phyloP scores from a whole-genome alignment of 345 rosid species.

The Eutrema heterophyllum region DNA sequence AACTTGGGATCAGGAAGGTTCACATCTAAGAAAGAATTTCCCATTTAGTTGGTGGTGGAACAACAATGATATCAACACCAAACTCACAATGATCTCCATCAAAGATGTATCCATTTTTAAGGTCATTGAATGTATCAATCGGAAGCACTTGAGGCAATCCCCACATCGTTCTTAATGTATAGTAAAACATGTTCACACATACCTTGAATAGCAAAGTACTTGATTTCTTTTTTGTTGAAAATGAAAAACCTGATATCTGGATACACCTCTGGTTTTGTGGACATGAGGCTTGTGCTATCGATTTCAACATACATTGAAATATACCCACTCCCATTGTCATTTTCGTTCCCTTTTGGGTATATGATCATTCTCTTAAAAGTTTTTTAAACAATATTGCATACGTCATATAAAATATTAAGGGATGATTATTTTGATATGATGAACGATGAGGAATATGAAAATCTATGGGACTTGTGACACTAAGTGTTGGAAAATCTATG shows the following conservation, averaged over 20 bases:
- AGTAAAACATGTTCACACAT: too few species aligned
- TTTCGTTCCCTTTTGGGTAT: too few species aligned
- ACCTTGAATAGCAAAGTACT: constrained; percentile 13
- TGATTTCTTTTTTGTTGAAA: constrained; percentile 5
- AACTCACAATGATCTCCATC: constrained; percentile 16
- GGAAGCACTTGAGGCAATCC: background rate
- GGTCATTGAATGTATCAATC: background rate
- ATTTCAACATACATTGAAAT: constrained; percentile 16
- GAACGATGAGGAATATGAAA: too few species aligned
- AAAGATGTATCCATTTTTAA: background rate
- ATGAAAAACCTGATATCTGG: background rate
- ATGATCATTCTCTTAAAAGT: too few species aligned
- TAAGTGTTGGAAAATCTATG: too few species aligned
- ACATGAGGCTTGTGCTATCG: background rate
- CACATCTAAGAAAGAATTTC: background rate
- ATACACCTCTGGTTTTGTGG: background rate
- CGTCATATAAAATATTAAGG: too few species aligned
- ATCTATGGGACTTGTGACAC: too few species aligned
- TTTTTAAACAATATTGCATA: too few species aligned
- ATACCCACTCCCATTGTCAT: too few species aligned
- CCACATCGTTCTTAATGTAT: background rate
- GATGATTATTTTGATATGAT: too few species aligned
- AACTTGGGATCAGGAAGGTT: background rate
- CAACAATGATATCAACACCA: constrained; percentile 10
- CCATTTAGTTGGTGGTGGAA: background rate